These are phyloP conservation scores for Bretziella fagacearum DNA, from an alignment of 2,329 filamentous ascomycete species.

Conservation along the genomic window DNA sequence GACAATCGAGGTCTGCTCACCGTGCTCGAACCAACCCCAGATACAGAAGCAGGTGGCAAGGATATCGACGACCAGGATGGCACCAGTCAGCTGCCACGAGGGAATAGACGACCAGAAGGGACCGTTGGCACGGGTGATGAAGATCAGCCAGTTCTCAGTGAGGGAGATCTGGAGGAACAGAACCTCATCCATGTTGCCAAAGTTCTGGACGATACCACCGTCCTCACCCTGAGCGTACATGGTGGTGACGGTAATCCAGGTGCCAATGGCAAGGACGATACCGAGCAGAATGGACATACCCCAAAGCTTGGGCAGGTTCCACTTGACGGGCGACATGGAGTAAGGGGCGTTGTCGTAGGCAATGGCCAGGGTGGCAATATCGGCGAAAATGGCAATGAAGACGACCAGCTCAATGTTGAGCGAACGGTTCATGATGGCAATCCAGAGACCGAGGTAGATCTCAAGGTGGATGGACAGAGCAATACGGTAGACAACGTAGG, in stretches of 20 bases:
- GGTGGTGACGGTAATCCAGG: slow-evolving; percentile 78
- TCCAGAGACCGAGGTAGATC: slow-evolving; percentile 84
- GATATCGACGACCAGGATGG: slow-evolving; percentile 67
- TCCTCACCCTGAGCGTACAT: slow-evolving; percentile 50
- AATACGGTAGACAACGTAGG: slow-evolving; percentile 90
- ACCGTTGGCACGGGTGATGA: slow-evolving; percentile 85
- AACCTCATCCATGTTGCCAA: slow-evolving; percentile 63
- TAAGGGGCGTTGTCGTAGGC: slow-evolving; percentile 86
- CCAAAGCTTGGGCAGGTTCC: slow-evolving; percentile 84
- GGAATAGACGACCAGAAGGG: slow-evolving; percentile 83
- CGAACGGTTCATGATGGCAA: slow-evolving; percentile 68
- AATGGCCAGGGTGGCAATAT: slow-evolving; percentile 81
- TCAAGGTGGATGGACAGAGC: slow-evolving; percentile 80
- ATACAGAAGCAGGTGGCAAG: slow-evolving; percentile 72
- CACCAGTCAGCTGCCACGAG: slow-evolving; percentile 66
- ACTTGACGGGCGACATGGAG: slow-evolving; percentile 76
- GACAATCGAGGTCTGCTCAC: slow-evolving; percentile 56
- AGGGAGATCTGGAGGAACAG: slow-evolving; percentile 82
- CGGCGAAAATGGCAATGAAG: slow-evolving; percentile 88
- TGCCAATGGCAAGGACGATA: slow-evolving; percentile 62
- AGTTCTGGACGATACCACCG: slow-evolving; percentile 80
- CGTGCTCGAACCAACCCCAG: slow-evolving; percentile 61
- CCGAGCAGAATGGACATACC: slow-evolving; percentile 78
- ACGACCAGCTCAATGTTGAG: slow-evolving; percentile 78
- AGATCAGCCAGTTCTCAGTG: slow-evolving; percentile 92